These are phyloP conservation scores for Kalaharituber pfeilii DNA, from an alignment of 2,329 filamentous ascomycete genomes.

Conservation along the genomic window DNA sequence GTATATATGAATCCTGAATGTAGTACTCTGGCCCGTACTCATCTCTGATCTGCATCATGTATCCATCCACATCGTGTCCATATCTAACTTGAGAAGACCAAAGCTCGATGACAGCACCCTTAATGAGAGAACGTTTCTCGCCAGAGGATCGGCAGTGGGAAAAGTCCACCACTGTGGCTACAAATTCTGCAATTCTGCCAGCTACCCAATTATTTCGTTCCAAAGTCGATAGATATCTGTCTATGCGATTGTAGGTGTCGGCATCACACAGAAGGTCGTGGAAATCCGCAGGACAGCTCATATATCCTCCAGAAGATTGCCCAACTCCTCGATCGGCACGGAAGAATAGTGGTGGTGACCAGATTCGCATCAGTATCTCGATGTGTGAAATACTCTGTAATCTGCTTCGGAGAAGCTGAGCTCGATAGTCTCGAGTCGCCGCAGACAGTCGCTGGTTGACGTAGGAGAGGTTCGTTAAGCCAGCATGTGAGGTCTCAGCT, in stretches of 20 bases:
- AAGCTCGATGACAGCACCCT: slow-evolving; percentile 12
- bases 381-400: slow-evolving; percentile 13
- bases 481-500: slow-evolving; percentile 10
- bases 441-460: slow-evolving; percentile 12
- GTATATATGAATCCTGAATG: slow-evolving; percentile 13
- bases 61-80: slow-evolving; percentile 16
- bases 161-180: slow-evolving; percentile 12
- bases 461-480: background rate
- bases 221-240: slow-evolving; percentile 14
- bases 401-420: slow-evolving; percentile 8
- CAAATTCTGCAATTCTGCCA: slow-evolving; percentile 13
- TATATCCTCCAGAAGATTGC: slow-evolving; percentile 5
- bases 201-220: slow-evolving; percentile 12
- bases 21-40: slow-evolving; percentile 12
- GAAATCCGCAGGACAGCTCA: slow-evolving; percentile 12
- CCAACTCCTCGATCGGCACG: slow-evolving; percentile 4
- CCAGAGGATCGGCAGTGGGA: slow-evolving; percentile 8
- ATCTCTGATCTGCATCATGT: slow-evolving; percentile 11
- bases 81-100: slow-evolving; percentile 17
- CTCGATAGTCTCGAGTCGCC: slow-evolving; percentile 11
- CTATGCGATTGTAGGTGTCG: slow-evolving; percentile 8
- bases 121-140: slow-evolving; percentile 10
- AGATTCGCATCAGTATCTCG: slow-evolving; percentile 18
- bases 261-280: slow-evolving; percentile 15
- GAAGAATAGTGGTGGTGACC: slow-evolving; percentile 19